A percentile compares a stretch with the other conserved stretches of the same genome.
Evolutionary conservation across 108 stramenopile species (phyloP).

Genomic region (Stephanodiscus triporus): DNA sequence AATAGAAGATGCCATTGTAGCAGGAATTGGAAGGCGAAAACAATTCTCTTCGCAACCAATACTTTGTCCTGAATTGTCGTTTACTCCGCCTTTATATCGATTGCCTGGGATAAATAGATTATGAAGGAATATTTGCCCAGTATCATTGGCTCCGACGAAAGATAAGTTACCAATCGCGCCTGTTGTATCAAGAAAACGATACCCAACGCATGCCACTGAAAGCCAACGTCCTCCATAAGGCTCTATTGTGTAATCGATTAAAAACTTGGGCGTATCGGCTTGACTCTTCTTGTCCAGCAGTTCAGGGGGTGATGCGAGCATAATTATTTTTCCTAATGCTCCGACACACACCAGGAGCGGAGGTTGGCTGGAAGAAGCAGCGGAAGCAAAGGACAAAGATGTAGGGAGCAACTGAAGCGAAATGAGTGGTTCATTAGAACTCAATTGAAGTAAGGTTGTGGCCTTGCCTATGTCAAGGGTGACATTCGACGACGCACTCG

Average conservation of each 20-base stretch:
- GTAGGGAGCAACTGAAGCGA: conserved; percentile 19
- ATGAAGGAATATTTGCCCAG: conserved; percentile 15
- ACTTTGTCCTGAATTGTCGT: not conserved
- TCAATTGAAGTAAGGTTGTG: conserved; percentile 25
- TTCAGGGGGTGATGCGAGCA: conserved; percentile 7
- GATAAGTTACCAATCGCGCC: not conserved
- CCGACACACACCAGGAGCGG: conserved; percentile 25
- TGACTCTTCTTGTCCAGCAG: not conserved
- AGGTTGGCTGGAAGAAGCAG: not conserved
- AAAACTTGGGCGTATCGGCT: conserved; percentile 1
- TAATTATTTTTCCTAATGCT: conserved; percentile 17
- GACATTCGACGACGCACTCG: not conserved
- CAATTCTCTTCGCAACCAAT: not conserved
- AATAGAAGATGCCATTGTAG: conserved; percentile 11
- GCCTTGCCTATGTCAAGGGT: conserved; percentile 7
- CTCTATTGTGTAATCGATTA: not conserved
- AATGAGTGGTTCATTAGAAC: conserved; percentile 22
- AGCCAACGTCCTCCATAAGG: conserved; percentile 19
- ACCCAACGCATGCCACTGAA: conserved; percentile 7
- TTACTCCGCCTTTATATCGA: not conserved
- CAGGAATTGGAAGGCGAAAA: conserved; percentile 11
- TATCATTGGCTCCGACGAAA: conserved; percentile 17
- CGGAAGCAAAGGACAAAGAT: not conserved
- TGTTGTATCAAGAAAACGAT: not conserved
- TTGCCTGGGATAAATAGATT: not conserved